Conservation (phyloP, 352 stramenopile genomes). For the Pythium periplocum region DNA sequence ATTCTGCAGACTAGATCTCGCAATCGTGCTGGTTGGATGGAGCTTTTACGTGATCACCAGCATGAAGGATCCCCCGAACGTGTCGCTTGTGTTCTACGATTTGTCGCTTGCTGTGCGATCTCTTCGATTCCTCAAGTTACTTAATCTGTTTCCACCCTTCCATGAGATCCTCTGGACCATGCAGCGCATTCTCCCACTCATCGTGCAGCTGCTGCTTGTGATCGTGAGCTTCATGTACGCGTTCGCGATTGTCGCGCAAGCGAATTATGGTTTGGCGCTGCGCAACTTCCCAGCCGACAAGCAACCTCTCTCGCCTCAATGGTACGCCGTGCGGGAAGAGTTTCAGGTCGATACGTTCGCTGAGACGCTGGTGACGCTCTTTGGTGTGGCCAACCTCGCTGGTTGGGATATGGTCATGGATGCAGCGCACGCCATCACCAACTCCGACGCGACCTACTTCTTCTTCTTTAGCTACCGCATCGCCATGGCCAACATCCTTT, state of each 20-base stretch:
- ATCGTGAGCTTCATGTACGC: constrained; percentile 84
- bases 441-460: constrained; percentile 51
- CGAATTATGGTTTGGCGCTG: constrained; percentile 62
- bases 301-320: constrained; percentile 41
- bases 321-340: constrained; percentile 64
- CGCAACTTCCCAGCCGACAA: constrained; percentile 49
- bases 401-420: constrained; percentile 83
- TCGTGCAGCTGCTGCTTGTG: constrained; percentile 73
- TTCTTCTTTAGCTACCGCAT: constrained; percentile 85
- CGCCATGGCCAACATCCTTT: constrained; percentile 74
- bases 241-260: constrained; percentile 76
- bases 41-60: constrained; percentile 75
- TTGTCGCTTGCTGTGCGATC: constrained; percentile 68
- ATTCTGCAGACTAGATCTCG: constrained; percentile 76
- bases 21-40: constrained; percentile 68
- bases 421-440: constrained; percentile 60
- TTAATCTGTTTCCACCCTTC: constrained; percentile 82
- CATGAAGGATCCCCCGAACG: constrained; percentile 43
- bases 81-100: constrained; percentile 77
- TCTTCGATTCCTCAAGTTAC: constrained; percentile 71
- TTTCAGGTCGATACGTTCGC: constrained; percentile 81
- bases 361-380: constrained; percentile 70
- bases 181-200: constrained; percentile 75
- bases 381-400: constrained; percentile 67
- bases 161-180: constrained; percentile 83